Evolutionary conservation across 495 filamentous ascomycete genomes (phyloP), one percentile per base, ranked within the genome.

Genomic region (Penicillium argentinense): DNA sequence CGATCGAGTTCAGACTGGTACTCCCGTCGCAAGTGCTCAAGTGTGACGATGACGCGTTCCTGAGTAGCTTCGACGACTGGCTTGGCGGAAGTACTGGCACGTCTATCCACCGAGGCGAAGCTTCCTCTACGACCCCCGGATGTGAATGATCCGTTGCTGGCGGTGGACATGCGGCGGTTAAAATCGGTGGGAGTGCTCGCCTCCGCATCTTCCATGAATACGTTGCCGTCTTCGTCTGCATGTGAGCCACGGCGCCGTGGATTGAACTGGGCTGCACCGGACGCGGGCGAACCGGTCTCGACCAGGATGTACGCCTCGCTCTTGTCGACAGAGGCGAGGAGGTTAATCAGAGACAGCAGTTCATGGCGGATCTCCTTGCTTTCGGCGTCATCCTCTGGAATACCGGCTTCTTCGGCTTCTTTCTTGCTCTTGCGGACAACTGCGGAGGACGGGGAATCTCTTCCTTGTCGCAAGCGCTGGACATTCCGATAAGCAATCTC

Each of bases 1-100:
- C 88, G 77, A 65, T 98, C 95, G 56, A 97, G 71, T 66, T 97
- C 91, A 13, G 73, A 77, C 63, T 93, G 87, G 68, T 93, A 97
- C 60, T 87, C 85, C 57, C 83, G 86, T 51, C 88, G 78, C 17
- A 97, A 69, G 62, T 96, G 91, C 5, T 82, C 84, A 13, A 97
- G 71, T 12, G 87, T 95, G 14, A 97, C 79, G 11, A 97, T 73
- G 45, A 73, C 62, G 17, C 71, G 62, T 21, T 64, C 56, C 37
- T 62, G 62, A 6, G 60, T 67, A 0, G 27, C 43, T 24, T 55
- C 47, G 9, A 43, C 39, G 14, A 27, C 44, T 5, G 54, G 5
- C 25, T 60, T 60, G 54, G 52, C 55, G 2, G 47, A 48, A 5
- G 52, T 52, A 23, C 47, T 30, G 29, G 17, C 36, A 9, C 41